phyloP scores from a whole-genome alignment of 257 asterid species.

The Catharanthus roseus region DNA sequence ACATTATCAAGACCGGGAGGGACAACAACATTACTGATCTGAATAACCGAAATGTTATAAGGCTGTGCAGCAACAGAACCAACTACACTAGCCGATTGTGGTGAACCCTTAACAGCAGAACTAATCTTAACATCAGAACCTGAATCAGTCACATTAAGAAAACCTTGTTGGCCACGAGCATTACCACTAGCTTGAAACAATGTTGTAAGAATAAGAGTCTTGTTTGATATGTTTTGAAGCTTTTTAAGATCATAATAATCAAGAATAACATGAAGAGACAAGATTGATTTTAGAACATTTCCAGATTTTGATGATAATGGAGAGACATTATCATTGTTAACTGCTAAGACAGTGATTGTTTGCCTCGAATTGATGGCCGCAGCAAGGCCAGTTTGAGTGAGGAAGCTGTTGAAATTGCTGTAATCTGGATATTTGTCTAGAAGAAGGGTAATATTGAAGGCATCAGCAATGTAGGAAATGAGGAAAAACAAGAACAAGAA shows the following conservation, averaged over 20 bases:
- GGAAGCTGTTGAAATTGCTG: conserved; percentile 51
- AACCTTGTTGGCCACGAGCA: conserved; percentile 48
- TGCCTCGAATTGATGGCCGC: conserved; percentile 35
- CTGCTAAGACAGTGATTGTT: conserved; percentile 48
- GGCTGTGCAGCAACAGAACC: conserved; percentile 37
- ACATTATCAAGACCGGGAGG: conserved; percentile 42
- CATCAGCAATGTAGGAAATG: conserved; percentile 25
- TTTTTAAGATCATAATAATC: conserved; percentile 49
- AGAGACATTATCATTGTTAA: conserved; percentile 35
- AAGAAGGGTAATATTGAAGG: conserved; percentile 49
- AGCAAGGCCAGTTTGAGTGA: conserved; percentile 44
- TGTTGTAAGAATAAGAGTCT: conserved; percentile 32
- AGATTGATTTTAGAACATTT: conserved; percentile 21
- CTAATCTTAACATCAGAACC: conserved; percentile 24
- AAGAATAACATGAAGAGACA: conserved; percentile 50
- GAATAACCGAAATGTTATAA: conserved; percentile 43
- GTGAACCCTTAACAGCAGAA: conserved; percentile 40
- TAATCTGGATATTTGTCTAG: conserved; percentile 37
- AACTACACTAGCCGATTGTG: conserved; percentile 31
- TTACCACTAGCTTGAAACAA: conserved; percentile 45
- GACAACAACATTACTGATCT: conserved; percentile 41
- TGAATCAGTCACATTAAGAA: conserved; percentile 32
- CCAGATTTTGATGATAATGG: conserved; percentile 27
- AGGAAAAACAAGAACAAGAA: conserved; percentile 33
- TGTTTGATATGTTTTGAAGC: conserved; percentile 24